Percentiles rank a stretch among this genome's conserved stretches.
phyloP scores from a whole-genome alignment of 2,329 filamentous ascomycete species.

The Xylariaceae sp. region DNA sequence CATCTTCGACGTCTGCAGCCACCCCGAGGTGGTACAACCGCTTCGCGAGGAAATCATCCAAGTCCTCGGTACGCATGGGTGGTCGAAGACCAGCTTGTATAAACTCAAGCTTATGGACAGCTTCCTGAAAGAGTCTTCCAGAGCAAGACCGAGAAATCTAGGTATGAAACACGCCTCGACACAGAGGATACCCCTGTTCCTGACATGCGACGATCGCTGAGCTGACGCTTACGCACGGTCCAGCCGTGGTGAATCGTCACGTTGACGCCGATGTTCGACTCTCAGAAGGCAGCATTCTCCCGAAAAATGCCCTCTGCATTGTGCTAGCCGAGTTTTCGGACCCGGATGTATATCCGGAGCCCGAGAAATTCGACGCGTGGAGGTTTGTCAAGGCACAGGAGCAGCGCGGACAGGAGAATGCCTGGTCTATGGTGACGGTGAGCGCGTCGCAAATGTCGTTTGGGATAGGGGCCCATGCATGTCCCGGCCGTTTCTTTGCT shows the following conservation, averaged over 20 bases:
- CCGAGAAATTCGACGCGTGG: slow-evolving; percentile 9
- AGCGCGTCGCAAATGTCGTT: slow-evolving; percentile 1
- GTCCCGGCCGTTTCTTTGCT: slow-evolving; percentile 13
- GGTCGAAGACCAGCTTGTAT: slow-evolving; percentile 3
- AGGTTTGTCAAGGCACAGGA: slow-evolving; percentile 7
- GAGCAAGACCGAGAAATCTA: slow-evolving; percentile 5
- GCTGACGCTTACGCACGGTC: background rate
- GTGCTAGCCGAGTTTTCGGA: slow-evolving; percentile 5
- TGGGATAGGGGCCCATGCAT: slow-evolving; percentile 7
- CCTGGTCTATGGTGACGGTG: slow-evolving; percentile 7
- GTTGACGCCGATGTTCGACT: slow-evolving; percentile 2
- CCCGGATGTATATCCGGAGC: slow-evolving; percentile 1
- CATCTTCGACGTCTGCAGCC: slow-evolving; percentile 2
- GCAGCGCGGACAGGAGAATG: slow-evolving; percentile 3
- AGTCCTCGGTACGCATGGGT: slow-evolving; percentile 5
- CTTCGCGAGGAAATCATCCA: slow-evolving; percentile 3
- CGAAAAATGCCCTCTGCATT: slow-evolving; percentile 1
- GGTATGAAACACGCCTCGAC: background rate
- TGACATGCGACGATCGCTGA: background rate
- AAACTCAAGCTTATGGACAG: slow-evolving; percentile 13
- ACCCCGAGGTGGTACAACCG: slow-evolving; percentile 6
- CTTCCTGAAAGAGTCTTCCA: slow-evolving; percentile 13
- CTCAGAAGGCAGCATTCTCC: slow-evolving; percentile 9
- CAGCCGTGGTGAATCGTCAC: slow-evolving; percentile 6
- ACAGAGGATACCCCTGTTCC: background rate